Evolutionary conservation across 225 moss, liverwort and hornwort genomes (phyloP).

Genomic region (Ulota crispa): DNA sequence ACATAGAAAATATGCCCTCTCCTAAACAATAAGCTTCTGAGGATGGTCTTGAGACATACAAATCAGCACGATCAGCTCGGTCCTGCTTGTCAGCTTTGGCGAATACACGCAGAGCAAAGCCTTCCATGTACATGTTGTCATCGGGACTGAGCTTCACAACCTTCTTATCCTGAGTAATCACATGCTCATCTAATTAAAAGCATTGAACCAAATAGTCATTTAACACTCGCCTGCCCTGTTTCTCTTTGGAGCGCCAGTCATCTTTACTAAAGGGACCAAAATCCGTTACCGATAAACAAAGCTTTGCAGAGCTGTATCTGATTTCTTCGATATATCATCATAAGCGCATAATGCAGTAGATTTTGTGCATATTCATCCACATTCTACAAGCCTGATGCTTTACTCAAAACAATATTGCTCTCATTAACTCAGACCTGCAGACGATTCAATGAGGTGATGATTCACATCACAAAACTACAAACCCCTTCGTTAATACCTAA

Average conservation of each 20-base stretch:
- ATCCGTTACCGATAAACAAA: neutral
- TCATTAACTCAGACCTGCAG: slow-evolving; percentile 44
- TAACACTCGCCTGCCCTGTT: neutral
- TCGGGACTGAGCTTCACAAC: slow-evolving; percentile 76
- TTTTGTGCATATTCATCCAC: neutral
- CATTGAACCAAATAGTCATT: neutral
- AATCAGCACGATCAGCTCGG: slow-evolving; percentile 88
- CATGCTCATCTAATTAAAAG: neutral
- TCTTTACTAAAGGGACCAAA: neutral
- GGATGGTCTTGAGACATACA: slow-evolving; percentile 46
- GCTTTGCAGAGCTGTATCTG: neutral
- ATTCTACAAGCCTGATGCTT: slow-evolving; percentile 5
- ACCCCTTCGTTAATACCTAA: neutral
- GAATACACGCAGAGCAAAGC: slow-evolving; percentile 85
- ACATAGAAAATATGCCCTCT: neutral
- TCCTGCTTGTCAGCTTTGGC: slow-evolving; percentile 95
- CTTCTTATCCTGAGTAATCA: slow-evolving; percentile 73
- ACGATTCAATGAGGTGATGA: neutral
- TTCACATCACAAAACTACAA: neutral
- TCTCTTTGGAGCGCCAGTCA: neutral
- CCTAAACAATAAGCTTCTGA: neutral
- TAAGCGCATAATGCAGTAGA: neutral
- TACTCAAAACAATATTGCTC: slow-evolving; percentile 24
- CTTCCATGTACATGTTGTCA: slow-evolving; percentile 90
- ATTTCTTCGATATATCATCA: neutral